Evolutionary conservation across 108 stramenopile genomes (phyloP).

Genomic region (Fistulifera solaris): DNA sequence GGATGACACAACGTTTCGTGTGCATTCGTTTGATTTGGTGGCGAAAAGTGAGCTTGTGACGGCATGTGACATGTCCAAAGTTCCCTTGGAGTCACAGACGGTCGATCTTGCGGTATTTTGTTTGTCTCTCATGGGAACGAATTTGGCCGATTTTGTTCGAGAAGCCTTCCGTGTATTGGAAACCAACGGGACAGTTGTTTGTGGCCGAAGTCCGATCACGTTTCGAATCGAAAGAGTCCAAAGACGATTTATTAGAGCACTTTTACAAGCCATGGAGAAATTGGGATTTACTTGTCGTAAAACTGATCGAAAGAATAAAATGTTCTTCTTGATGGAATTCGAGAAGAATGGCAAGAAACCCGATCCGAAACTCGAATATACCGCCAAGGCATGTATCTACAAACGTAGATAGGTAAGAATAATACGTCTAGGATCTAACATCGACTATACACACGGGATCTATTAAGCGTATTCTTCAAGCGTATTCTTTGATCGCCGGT

Average conservation of each 20-base stretch:
- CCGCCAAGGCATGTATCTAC: conserved; percentile 84
- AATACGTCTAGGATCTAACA: not conserved
- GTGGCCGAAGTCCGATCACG: conserved; percentile 94
- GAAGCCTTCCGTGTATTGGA: conserved; percentile 90
- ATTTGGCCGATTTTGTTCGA: conserved; percentile 85
- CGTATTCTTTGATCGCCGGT: too few species aligned
- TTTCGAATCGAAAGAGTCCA: conserved; percentile 57
- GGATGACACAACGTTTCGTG: conserved; percentile 25
- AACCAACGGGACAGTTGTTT: conserved; percentile 68
- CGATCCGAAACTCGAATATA: conserved; percentile 44
- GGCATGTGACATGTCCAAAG: conserved; percentile 94
- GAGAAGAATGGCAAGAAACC: conserved; percentile 61
- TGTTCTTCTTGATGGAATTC: conserved; percentile 88
- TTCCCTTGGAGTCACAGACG: conserved; percentile 71
- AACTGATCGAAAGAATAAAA: conserved; percentile 81
- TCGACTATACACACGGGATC: too few species aligned
- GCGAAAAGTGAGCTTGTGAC: conserved; percentile 79
- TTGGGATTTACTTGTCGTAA: conserved; percentile 61
- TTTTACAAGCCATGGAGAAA: conserved; percentile 57
- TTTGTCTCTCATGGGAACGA: conserved; percentile 96
- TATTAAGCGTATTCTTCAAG: too few species aligned
- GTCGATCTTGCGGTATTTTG: conserved; percentile 95
- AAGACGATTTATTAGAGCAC: conserved; percentile 36
- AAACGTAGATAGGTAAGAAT: conserved; percentile 52
- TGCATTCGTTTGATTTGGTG: conserved; percentile 96